Percentiles rank a stretch among this genome's conserved stretches.
phyloP scores from a whole-genome alignment of 177 flowering plant species.

The Tripterygium wilfordii region DNA sequence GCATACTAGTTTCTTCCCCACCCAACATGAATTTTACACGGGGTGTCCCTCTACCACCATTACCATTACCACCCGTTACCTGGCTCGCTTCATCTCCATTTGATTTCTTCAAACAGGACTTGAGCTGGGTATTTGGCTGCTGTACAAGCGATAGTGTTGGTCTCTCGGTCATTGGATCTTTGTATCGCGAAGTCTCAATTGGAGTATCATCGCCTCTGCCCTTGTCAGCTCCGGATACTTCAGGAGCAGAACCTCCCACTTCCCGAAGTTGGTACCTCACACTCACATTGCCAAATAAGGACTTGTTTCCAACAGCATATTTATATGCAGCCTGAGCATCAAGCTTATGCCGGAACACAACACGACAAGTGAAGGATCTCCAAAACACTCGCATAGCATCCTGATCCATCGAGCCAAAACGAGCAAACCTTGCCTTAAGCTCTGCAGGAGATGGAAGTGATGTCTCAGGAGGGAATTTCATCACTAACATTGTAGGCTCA shows the following conservation, averaged over 20 bases:
- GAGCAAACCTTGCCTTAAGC: conserved; percentile 74
- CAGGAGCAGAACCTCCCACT: conserved; percentile 26
- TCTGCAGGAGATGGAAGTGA: conserved; percentile 61
- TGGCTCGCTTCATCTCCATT: conserved; percentile 34
- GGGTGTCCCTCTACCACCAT: conserved; percentile 32
- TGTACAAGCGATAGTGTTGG: conserved; percentile 3
- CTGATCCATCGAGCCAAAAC: conserved; percentile 80
- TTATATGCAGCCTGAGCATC: conserved; percentile 60
- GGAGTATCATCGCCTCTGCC: conserved; percentile 22
- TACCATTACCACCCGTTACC: conserved; percentile 13
- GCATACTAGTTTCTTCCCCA: conserved; percentile 48
- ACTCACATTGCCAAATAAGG: conserved; percentile 48
- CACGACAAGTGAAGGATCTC: conserved; percentile 62
- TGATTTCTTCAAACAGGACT: conserved; percentile 62
- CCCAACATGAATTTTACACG: conserved; percentile 73
- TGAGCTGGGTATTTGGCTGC: conserved; percentile 43
- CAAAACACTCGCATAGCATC: conserved; percentile 58
- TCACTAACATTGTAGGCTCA: conserved; percentile 51
- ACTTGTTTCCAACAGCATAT: conserved; percentile 32
- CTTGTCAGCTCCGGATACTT: conserved; percentile 24
- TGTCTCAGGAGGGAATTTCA: conserved; percentile 67
- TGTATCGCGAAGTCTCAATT: conserved; percentile 14
- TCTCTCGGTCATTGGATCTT: conserved; percentile 18
- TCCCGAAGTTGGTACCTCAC: conserved; percentile 45
- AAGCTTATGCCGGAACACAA: conserved; percentile 56